Evolutionary conservation across 805 yeast species (phyloP).

Genomic region (Priceomyces melissophilus): DNA sequence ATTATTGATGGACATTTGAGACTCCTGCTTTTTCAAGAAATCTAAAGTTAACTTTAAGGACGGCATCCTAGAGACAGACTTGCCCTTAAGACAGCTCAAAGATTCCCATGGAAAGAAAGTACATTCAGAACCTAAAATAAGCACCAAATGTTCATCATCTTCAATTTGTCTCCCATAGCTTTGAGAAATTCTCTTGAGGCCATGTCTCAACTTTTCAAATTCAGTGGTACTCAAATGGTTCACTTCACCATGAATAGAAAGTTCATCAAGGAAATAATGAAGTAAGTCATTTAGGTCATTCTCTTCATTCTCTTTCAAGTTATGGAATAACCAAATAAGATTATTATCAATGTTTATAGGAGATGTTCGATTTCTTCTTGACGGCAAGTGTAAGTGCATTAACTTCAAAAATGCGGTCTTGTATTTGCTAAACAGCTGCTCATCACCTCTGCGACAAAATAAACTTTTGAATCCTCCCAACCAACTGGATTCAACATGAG

Average conservation of each 20-base stretch:
- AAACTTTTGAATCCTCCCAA: slow-evolving; percentile 73
- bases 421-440: slow-evolving; percentile 18
- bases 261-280: slow-evolving; percentile 56
- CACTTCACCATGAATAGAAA: slow-evolving; percentile 60
- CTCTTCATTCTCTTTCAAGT: slow-evolving; percentile 9
- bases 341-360: slow-evolving; percentile 16
- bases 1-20: not conserved
- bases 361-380: slow-evolving; percentile 3
- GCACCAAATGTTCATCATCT: slow-evolving; percentile 52
- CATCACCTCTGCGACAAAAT: slow-evolving; percentile 39
- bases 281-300: slow-evolving; percentile 60
- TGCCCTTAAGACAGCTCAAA: slow-evolving; percentile 48
- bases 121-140: slow-evolving; percentile 66
- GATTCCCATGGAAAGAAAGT: slow-evolving; percentile 91
- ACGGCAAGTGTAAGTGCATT: slow-evolving; percentile 12
- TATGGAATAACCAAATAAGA: slow-evolving; percentile 18
- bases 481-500: slow-evolving; percentile 61
- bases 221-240: slow-evolving; percentile 67
- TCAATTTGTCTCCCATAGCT: slow-evolving; percentile 13
- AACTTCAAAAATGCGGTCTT: slow-evolving; percentile 14
- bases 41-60: slow-evolving; percentile 46
- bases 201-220: slow-evolving; percentile 50
- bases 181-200: slow-evolving; percentile 46
- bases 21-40: slow-evolving; percentile 20
- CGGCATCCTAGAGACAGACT: slow-evolving; percentile 74